Evolutionary conservation across 2,329 filamentous ascomycete species (phyloP).

Genomic region (Penicillium sclerotiorum): DNA sequence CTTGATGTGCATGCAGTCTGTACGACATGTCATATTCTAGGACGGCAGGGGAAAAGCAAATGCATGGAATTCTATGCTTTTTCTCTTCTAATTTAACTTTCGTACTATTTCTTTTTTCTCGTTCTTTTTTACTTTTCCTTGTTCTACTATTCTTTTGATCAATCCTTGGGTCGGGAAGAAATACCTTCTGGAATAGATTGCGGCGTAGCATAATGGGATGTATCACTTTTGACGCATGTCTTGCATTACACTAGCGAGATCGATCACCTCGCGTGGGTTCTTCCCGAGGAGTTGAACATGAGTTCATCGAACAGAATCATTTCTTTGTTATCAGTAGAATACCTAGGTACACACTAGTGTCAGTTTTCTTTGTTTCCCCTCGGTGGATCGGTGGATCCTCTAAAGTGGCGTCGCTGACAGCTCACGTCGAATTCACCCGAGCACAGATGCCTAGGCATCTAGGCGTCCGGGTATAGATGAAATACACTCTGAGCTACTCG

Average conservation of each 20-base stretch:
- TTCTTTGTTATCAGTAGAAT: too few species aligned
- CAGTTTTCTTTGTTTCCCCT: not conserved
- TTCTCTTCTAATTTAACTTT: not conserved
- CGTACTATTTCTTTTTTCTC: not conserved
- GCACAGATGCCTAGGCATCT: too few species aligned
- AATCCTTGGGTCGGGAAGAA: too few species aligned
- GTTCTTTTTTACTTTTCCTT: not conserved
- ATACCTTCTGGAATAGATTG: not conserved
- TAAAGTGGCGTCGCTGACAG: conserved; percentile 3
- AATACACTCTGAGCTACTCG: too few species aligned
- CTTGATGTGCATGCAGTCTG: not conserved
- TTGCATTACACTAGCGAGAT: not conserved
- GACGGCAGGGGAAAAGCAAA: not conserved
- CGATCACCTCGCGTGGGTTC: too few species aligned
- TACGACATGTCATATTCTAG: not conserved
- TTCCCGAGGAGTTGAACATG: too few species aligned
- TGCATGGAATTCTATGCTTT: not conserved
- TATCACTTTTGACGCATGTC: not conserved
- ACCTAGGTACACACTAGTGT: too few species aligned
- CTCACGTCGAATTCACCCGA: conserved; percentile 6
- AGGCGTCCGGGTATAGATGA: too few species aligned
- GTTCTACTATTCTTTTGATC: too few species aligned
- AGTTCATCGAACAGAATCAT: too few species aligned
- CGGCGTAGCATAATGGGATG: not conserved
- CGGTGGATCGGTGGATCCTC: not conserved